A percentile compares a stretch with the other conserved stretches of the same genome.
Evolutionary conservation across 306 rosid genomes (phyloP).

Genomic region (Rubus idaeus): DNA sequence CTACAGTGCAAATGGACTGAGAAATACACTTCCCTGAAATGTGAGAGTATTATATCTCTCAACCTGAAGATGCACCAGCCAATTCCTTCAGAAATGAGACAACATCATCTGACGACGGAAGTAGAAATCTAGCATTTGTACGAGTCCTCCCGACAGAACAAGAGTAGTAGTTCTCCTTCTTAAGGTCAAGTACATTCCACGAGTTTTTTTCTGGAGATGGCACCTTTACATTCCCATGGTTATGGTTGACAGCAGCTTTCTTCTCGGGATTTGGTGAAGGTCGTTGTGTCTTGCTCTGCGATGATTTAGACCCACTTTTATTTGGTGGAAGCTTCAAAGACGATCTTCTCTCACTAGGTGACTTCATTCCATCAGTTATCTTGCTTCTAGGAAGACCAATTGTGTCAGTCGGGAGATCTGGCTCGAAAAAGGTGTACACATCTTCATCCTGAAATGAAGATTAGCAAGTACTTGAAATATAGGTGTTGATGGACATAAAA

Average conservation of each 20-base stretch:
- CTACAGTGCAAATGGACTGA: neutral
- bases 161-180: constrained; percentile 89
- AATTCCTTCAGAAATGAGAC: constrained; percentile 65
- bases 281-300: constrained; percentile 49
- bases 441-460: constrained; percentile 78
- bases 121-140: constrained; percentile 70
- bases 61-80: constrained; percentile 27
- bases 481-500: neutral
- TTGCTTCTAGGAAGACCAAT: constrained; percentile 50
- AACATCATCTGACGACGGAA: constrained; percentile 70
- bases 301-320: constrained; percentile 52
- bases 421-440: constrained; percentile 87
- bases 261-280: constrained; percentile 43
- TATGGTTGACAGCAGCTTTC: constrained; percentile 46
- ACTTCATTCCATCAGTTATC: constrained; percentile 54
- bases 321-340: constrained; percentile 42
- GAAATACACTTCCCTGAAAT: neutral
- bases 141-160: constrained; percentile 83
- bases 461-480: neutral
- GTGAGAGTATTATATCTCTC: neutral
- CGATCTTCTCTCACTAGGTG: constrained; percentile 52
- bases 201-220: constrained; percentile 68
- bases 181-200: constrained; percentile 91
- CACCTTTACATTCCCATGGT: constrained; percentile 35
- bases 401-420: constrained; percentile 61